Evolutionary conservation across 2,329 filamentous ascomycete genomes (phyloP), one percentile per base, ranked within the genome.

Genomic region (Pseudopyrenochaeta lycopersici): DNA sequence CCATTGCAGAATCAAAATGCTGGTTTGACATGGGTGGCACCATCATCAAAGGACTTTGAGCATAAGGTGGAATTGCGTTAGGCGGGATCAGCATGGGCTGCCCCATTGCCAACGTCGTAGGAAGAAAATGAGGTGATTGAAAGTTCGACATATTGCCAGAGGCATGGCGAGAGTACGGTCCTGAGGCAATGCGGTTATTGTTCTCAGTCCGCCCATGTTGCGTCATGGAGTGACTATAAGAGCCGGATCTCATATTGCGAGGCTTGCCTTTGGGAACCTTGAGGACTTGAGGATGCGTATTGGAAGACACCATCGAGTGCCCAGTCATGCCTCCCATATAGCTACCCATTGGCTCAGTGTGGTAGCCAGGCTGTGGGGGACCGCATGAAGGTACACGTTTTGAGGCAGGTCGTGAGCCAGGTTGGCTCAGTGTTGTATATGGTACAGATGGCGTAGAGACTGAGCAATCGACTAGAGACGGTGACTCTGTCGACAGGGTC

Each of bases 121-220:
- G 20, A 9, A 51, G 33, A 32, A 54, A 60, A 21, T 51, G 63
- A 20, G 64, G 60, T 12, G 62, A 52, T n/a, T 63, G 64, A 18
- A 49, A 45, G 36, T 44, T 46, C 49, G 49, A 18, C 20, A 61
- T 44, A 40, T 45, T 11, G 3, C 54, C 53, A 9, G 65, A 58
- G 5, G 56, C 30, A 12, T 62, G 64, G n/a, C 56, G 59, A 12
- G 53, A 12, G 38, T 58, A 60, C 4, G 49, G 33, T 15, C 58
- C 58, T 47, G 59, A 62, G 5, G 46, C 15, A 4, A 61, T 30
- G 32, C 58, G 62, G 35, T 49, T 40, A 31, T 48, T 55, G 41
- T 69, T 71, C 52, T 71, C 70, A 11, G 45, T 38, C 49, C 61
- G 67, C 18, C 52, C 54, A 36, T 45, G 40, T 36, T 36, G 17